Evolutionary conservation across 129 eudicot species (phyloP).

Genomic region (Lonicera japonica): DNA sequence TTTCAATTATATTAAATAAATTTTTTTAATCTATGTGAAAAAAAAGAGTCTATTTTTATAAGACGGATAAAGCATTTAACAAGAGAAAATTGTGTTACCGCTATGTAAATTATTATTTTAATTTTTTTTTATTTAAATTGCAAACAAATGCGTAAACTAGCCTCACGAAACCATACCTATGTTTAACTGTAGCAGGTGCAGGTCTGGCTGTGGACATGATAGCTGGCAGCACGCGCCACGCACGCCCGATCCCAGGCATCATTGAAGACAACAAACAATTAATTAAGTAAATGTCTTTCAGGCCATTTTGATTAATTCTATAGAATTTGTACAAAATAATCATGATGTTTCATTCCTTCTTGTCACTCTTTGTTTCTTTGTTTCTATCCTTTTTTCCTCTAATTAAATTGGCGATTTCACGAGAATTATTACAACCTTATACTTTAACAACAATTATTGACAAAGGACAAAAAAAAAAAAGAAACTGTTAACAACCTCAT

Average conservation of each 20-base stretch:
- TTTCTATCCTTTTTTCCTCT: not conserved
- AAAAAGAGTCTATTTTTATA: too few species aligned
- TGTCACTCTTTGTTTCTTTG: not conserved
- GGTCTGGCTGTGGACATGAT: constrained; percentile 1
- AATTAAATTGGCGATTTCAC: too few species aligned
- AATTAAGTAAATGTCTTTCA: not conserved
- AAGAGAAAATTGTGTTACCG: too few species aligned
- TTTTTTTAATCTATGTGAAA: too few species aligned
- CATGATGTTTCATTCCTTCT: not conserved
- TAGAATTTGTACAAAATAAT: not conserved
- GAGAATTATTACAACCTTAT: not conserved
- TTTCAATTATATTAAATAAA: too few species aligned
- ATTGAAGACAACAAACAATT: not conserved
- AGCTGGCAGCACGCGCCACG: constrained; percentile 2
- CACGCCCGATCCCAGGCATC: constrained; percentile 8
- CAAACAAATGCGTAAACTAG: too few species aligned
- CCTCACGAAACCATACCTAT: too few species aligned
- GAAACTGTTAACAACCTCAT: too few species aligned
- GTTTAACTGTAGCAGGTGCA: too few species aligned
- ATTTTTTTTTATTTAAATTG: too few species aligned
- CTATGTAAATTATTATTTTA: too few species aligned
- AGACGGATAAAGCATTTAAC: too few species aligned
- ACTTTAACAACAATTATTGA: not conserved
- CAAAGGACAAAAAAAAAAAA: not conserved
- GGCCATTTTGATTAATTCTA: not conserved